Evolutionary conservation across 352 stramenopile species (phyloP), one percentile per base, ranked within the genome.

Genomic region (Globisporangium megalacanthum): DNA sequence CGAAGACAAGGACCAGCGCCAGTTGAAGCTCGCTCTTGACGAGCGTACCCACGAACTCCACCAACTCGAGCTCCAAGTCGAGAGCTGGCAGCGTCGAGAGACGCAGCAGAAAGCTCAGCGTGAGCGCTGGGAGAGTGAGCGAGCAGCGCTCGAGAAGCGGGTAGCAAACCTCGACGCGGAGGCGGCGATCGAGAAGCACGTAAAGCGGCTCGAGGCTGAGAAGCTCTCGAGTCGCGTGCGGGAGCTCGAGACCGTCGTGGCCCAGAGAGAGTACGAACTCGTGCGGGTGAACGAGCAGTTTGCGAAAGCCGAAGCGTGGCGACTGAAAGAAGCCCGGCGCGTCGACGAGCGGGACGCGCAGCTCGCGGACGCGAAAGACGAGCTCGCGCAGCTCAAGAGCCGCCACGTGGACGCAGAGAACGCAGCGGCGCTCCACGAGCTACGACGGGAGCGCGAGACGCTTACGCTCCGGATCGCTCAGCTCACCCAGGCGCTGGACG

Each of bases 231-330:
- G 73, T 54, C 67, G 65, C 1, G 46, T 77, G 17, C 75, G 72
- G 11, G 75, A 82, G 22, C 59, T 85, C 7, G 75, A 85, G 60
- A 75, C 63, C 15, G 64, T 73, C 22, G 61, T 79, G 47, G 65
- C 70, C 0, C 72, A 80, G 55, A 83, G 77, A 47, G 75, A 85
- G 25, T 85, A 85, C 55, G 75, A 85, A 60, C 52, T 64, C 14
- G 54, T 58, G 19, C 66, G 70, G 10, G 52, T 77, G 8, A 66
- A 83, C 57, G 73, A 83, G 53, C 64, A 64, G 20, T 83, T 80
- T 51, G 56, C 63, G 17, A 80, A 74, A 57, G 73, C 73, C 1
- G 73, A 83, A 56, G 55, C 69, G 11, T 83, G 73, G 73, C 65
- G 70, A 9, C 56, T 68, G 13, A 80, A 80, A 42, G 73, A 83